Base-by-base conservation (phyloP, 2,329 filamentous ascomycete genomes). In the Albifimbria verrucaria region DNA sequence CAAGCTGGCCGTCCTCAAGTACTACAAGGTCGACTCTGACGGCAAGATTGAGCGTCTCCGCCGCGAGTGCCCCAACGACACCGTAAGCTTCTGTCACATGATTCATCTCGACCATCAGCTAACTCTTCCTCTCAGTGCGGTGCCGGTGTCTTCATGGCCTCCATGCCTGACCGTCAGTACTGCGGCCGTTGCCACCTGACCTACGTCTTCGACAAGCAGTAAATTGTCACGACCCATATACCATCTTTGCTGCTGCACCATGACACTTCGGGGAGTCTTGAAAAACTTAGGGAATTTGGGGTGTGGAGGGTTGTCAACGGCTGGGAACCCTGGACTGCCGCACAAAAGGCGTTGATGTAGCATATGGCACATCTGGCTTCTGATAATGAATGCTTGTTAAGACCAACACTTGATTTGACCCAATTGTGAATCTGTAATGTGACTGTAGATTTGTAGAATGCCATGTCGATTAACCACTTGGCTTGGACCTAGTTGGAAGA, bases 1-100 rank as follows among this genome's bases (percentile, higher is more conserved):
- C 87, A 99, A 99, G 89, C 83, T 99, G 78, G 94, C 94, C 72
- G 93, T 99, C 68, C 92, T 99, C 79, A 99, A 99, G 89, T 99
- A 99, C 90, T 99, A 99, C 90, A 99, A 99, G 90, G 94, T 99
- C 70, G 94, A 97, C 79, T 91, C 90, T 70, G 94, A 99, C 72
- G 94, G 95, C 80, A 97, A 97, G 89, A 97, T 99, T 71, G 94
- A 99, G 89, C 94, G 94, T 74, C 88, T 99, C 66, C 87, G 95
- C 76, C 87, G 94, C 79, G 95, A 99, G 87, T 99, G 94, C 85
- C 94, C 95, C 65, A 80, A 85, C 74, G 88, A 92, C 68, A 90
- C 88, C 72, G 90, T 94, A 78, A 81, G 89, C 80, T 65, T 52
- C 39, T 24, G 11, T 11, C 21, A 10, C n/a, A 10, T 36, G 28